Base-by-base conservation (phyloP, 768 basidiomycete genomes). In the Chalciporus piperatus region DNA sequence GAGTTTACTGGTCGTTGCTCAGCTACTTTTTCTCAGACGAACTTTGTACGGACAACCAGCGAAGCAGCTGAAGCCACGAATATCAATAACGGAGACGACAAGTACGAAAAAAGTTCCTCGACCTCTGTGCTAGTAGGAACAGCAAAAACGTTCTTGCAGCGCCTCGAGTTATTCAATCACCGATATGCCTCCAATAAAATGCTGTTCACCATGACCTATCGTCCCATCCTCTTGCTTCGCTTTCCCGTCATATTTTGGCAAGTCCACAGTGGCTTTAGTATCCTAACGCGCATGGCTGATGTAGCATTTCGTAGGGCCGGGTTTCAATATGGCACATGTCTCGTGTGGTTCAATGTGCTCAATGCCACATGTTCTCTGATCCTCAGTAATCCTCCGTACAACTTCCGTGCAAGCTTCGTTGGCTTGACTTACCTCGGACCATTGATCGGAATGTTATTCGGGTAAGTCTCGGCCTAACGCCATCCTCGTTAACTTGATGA, bases 321-420 rank as follows among this genome's bases (percentile, higher is more conserved):
- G 25, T 62, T 62, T 35, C 60, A 59, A 38, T 62, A 62, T 28
- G 61, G 61, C 8, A 45, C 50, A 2, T 53, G 53, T 52, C 52
- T 62, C 10, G 57, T 61, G 41, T 62, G 60, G 60, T 62, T 59
- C 35, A 62, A 62, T 22, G 60, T 62, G 9, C 54, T 62, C 37
- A 61, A 62, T 37, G 60, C 57, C 27, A 62, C 60, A 1, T 54
- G 46, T 22, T 62, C 60, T 6, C 45, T 58, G 40, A 62, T 62
- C 11, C 39, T 62, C 22, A 59, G 61, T 16, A 37, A 33, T n/a
- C 25, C 54, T 16, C 61, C 61, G 3, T 62, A 62, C 41, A 57
- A 62, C 32, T 62, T 62, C 28, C 41, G 51, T n/a, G 54, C 61
- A n/a, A 59, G 57, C 38, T 56, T 45, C 19, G 61, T 62, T 16